phyloP scores from a whole-genome alignment of 176 grass and related monocot species.

The barley (Hordeum vulgare) region DNA sequence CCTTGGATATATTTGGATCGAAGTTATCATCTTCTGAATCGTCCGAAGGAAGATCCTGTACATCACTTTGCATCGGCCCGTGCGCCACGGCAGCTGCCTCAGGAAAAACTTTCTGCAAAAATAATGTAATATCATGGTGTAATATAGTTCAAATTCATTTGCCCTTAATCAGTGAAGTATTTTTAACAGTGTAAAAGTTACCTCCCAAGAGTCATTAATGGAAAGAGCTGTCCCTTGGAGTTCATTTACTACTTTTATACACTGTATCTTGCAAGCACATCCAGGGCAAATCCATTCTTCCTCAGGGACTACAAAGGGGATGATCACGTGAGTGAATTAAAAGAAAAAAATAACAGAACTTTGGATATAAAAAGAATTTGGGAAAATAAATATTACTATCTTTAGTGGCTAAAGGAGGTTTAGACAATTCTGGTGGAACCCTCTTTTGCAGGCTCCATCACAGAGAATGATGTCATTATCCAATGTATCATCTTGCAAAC shows the following conservation, averaged over 20 bases:
- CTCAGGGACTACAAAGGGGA: conserved; percentile 50
- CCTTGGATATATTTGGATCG: too few relatives aligned
- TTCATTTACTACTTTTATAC: conserved; percentile 73
- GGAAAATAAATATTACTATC: conserved; percentile 53
- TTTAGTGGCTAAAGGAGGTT: conserved; percentile 61
- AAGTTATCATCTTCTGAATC: too few relatives aligned
- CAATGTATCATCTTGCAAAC: conserved; percentile 31
- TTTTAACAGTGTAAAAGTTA: conserved; percentile 18
- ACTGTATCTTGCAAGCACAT: conserved; percentile 90
- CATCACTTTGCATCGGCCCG: too few relatives aligned
- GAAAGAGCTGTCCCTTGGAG: conserved; percentile 55
- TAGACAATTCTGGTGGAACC: conserved; percentile 91
- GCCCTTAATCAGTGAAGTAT: too few relatives aligned
- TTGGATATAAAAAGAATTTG: conserved; percentile 8
- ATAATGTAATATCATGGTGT: too few relatives aligned
- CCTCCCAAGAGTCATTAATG: conserved; percentile 72
- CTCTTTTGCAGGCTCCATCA: conserved; percentile 72
- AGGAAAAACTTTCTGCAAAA: too few relatives aligned
- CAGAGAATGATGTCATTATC: conserved; percentile 89
- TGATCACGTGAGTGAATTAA: conserved; percentile 23
- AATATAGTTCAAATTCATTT: too few relatives aligned
- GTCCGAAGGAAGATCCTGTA: too few relatives aligned
- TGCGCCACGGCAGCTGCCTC: too few relatives aligned
- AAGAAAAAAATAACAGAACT: background rate
- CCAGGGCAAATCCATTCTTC: conserved; percentile 91